Conservation (phyloP, 2,329 filamentous ascomycete species). For the Aspergillus caelatus region DNA sequence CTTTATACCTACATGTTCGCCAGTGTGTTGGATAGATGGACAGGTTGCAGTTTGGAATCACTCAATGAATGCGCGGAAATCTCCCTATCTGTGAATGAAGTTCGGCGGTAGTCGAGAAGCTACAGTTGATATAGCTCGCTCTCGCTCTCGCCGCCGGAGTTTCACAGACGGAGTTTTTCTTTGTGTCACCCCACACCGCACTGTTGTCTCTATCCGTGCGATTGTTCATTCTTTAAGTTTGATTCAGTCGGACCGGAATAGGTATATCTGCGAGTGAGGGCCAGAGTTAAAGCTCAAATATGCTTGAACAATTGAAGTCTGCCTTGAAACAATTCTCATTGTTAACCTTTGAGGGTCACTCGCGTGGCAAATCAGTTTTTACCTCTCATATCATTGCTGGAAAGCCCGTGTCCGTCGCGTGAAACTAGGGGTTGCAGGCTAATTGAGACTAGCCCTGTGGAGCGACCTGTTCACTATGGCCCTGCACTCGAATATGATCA, state of each 20-base stretch:
- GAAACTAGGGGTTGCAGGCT: neutral
- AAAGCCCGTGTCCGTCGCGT: neutral
- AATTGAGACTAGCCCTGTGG: neutral
- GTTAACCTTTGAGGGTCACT: neutral
- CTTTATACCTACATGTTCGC: neutral
- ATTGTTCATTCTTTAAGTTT: neutral
- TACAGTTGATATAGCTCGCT: neutral
- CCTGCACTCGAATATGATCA: neutral
- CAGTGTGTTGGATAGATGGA: neutral
- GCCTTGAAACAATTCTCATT: neutral
- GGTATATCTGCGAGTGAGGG: neutral
- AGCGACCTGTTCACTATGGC: neutral
- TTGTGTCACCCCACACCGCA: constrained; percentile 6
- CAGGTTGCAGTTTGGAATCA: neutral
- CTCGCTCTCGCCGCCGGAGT: constrained; percentile 17
- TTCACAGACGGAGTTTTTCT: constrained; percentile 20
- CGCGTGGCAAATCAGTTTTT: neutral
- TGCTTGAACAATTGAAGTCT: too few relatives aligned
- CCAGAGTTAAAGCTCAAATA: too few relatives aligned
- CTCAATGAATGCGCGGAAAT: neutral
- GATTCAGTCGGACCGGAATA: neutral
- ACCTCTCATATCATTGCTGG: neutral
- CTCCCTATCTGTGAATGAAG: constrained; percentile 1
- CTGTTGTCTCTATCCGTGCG: neutral
- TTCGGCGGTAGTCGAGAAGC: neutral